These are phyloP conservation scores for Saturnispora galanensis DNA, from an alignment of 805 yeast genomes.

Conservation along the genomic window DNA sequence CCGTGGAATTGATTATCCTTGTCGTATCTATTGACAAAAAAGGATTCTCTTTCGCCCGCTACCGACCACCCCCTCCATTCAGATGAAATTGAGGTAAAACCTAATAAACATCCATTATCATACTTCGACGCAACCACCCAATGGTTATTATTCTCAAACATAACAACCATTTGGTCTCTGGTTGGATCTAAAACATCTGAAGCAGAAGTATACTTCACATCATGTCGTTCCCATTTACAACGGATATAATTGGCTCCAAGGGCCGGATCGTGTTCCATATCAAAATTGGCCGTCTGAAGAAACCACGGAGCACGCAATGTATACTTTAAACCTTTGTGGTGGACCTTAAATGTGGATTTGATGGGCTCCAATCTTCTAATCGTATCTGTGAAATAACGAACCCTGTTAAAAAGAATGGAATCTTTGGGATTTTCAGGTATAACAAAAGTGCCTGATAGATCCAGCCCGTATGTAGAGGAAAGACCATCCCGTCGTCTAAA, in stretches of 20 bases:
- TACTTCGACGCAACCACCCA: not conserved
- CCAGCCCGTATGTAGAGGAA: constrained; percentile 7
- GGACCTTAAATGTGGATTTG: constrained; percentile 1
- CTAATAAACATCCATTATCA: not conserved
- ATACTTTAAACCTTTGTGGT: not conserved
- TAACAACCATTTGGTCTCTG: not conserved
- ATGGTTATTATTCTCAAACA: not conserved
- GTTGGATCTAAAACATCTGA: constrained; percentile 4
- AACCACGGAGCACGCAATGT: not conserved
- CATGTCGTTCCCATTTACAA: not conserved
- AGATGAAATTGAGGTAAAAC: not conserved
- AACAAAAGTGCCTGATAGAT: not conserved
- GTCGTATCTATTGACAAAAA: not conserved
- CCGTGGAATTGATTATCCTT: not conserved
- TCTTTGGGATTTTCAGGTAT: constrained; percentile 5
- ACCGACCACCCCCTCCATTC: constrained; percentile 7
- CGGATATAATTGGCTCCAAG: constrained; percentile 1
- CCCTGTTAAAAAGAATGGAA: constrained; percentile 3
- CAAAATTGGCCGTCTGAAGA: not conserved
- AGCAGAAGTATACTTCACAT: not conserved
- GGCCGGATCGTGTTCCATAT: constrained; percentile 1
- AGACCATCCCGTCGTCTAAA: constrained; percentile 1
- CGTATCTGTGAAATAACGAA: constrained; percentile 2
- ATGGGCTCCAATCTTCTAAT: constrained; percentile 5
- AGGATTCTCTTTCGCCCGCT: not conserved